Conservation (phyloP, 768 basidiomycete species). For the Phylloporus sp. region DNA sequence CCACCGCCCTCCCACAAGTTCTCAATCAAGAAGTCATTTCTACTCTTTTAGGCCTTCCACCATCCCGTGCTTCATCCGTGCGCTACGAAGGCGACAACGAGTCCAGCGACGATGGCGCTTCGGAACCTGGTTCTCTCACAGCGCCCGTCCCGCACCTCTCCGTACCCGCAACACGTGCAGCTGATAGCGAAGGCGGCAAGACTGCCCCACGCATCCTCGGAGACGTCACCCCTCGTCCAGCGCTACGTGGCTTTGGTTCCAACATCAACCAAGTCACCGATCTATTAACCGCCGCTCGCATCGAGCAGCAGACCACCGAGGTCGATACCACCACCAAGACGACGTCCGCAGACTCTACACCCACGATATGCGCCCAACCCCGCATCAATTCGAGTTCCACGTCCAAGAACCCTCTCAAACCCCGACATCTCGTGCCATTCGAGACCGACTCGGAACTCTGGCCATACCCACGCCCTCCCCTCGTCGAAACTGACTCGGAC, state of each 20-base stretch:
- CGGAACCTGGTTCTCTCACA: constrained; percentile 37
- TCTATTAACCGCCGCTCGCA: constrained; percentile 22
- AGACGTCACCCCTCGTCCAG: constrained; percentile 64
- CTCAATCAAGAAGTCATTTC: constrained; percentile 69
- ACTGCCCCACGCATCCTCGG: constrained; percentile 23
- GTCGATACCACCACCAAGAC: constrained; percentile 4
- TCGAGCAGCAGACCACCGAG: constrained; percentile 15
- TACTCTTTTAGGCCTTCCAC: constrained; percentile 52
- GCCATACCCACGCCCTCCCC: constrained; percentile 56
- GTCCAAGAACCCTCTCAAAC: constrained; percentile 20
- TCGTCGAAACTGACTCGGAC: constrained; percentile 43
- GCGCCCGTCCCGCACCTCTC: constrained; percentile 36
- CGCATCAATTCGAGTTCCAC: constrained; percentile 1
- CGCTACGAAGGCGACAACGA: constrained; percentile 60
- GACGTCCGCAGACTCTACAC: constrained; percentile 2
- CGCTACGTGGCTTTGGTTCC: constrained; percentile 33
- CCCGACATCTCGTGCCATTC: constrained; percentile 54
- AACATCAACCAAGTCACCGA: constrained; percentile 29
- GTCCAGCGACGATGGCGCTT: constrained; percentile 30
- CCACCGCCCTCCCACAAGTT: constrained; percentile 53
- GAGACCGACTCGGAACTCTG: constrained; percentile 62
- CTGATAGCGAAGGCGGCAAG: constrained; percentile 18
- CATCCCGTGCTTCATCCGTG: constrained; percentile 36
- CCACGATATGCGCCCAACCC: constrained; percentile 14
- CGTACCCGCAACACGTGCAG: constrained; percentile 13